These are phyloP conservation scores for Phytophthora megakarya DNA, from an alignment of 352 stramenopile species.

Conservation along the genomic window DNA sequence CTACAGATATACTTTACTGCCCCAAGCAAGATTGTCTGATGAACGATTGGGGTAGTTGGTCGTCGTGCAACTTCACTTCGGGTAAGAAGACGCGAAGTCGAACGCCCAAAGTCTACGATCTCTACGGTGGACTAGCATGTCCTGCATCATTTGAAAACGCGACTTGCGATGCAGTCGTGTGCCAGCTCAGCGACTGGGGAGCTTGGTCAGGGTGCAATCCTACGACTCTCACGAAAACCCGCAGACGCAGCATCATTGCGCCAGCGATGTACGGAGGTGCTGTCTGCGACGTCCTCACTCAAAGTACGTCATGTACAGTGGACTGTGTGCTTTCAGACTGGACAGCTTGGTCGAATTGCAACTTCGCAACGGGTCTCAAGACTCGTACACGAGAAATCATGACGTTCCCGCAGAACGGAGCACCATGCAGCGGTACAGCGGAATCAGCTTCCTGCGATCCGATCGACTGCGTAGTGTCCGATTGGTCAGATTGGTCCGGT, in stretches of 20 bases:
- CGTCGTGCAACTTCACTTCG: conserved; percentile 44
- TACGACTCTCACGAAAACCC: conserved; percentile 34
- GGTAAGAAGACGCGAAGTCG: conserved; percentile 52
- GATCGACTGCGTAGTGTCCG: conserved; percentile 46
- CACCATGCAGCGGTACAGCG: conserved; percentile 24
- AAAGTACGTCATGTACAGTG: conserved; percentile 42
- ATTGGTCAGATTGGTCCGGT: conserved; percentile 57
- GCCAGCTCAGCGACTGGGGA: conserved; percentile 49
- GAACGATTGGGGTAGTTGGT: conserved; percentile 51
- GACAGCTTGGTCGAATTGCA: conserved; percentile 51
- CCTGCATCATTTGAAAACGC: conserved; percentile 24
- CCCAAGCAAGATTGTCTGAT: conserved; percentile 49
- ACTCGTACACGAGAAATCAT: conserved; percentile 42
- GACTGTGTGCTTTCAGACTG: conserved; percentile 58
- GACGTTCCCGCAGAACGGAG: conserved; percentile 35
- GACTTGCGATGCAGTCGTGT: conserved; percentile 38
- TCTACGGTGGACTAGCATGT: conserved; percentile 41
- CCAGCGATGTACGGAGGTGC: conserved; percentile 42
- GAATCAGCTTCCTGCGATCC: conserved; percentile 45
- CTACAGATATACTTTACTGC: conserved; percentile 38
- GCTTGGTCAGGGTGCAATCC: conserved; percentile 56
- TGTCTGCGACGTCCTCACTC: conserved; percentile 27
- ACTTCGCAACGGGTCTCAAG: conserved; percentile 49
- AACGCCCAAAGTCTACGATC: conserved; percentile 41
- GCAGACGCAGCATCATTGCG: conserved; percentile 28